Evolutionary conservation across 139 green algal species (phyloP), one percentile per base, ranked within the genome.

Genomic region (Closterium sp.): DNA sequence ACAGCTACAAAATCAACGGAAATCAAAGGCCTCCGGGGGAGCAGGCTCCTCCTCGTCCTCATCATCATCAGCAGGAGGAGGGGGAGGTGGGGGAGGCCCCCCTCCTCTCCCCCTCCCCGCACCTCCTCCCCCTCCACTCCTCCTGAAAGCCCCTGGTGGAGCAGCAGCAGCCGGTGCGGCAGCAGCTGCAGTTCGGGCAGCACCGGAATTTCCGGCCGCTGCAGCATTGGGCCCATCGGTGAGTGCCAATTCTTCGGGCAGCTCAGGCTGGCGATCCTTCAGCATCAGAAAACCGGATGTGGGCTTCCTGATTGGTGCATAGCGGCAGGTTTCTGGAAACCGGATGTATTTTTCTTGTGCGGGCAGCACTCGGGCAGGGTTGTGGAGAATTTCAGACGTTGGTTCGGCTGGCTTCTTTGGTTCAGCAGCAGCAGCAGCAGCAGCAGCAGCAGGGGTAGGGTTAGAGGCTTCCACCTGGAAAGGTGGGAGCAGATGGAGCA

Each of bases 291-390:
- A 96, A 84, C 96, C 96, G n/a, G 93, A 85, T 6, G 90, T 69
- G 16, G 90, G 69, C 81, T 91, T 43, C 36, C 97, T 96, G 36
- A 91, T n/a, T n/a, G 90, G 95, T 64, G 93, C 86, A 64, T 95
- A 97, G 12, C 95, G 91, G 36, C 84, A 89, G 36, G 66, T 94
- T 6, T 94, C 69, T 66, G 85, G 64, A 76, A 97, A 95, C 34
- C 36, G 55, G 30, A 97, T 91, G 91, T 94, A 96, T 83, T 91
- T 94, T 83, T 96, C 96, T 95, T 98, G 97, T 8, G 90, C 92
- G 10, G 97, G 97, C 84, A 98, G 95, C 91, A 99, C 96, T 25
- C 98, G 95, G 1, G 96, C 93, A 0, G 97, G 98, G 94, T 99
- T 99, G 85, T 95, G 92, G 34, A 98, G 84, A 23, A 87, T 93